These are phyloP conservation scores for Hordeum vulgare DNA, from an alignment of 176 grass and related monocot species.

Conservation along the genomic window MorexV3_pseudomolecules_assembly NC_058523.1:288766763-288767262, in stretches of 20 bases:
- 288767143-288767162: constrained; percentile 28
- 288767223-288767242: neutral
- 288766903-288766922: constrained; percentile 25
- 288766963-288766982: constrained; percentile 68
- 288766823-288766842: constrained; percentile 63
- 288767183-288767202: neutral
- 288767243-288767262: no score
- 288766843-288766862: constrained; percentile 28
- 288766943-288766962: constrained; percentile 10
- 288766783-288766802: constrained; percentile 59
- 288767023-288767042: constrained; percentile 64
- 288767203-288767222: neutral
- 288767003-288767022: constrained; percentile 56
- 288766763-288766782: no score
- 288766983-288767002: constrained; percentile 60
- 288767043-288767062: constrained; percentile 36
- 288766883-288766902: constrained; percentile 16
- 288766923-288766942: constrained; percentile 29
- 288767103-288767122: constrained; percentile 40
- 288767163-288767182: constrained; percentile 4
- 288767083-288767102: constrained; percentile 31
- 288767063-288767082: constrained; percentile 43
- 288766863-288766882: neutral
- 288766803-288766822: constrained; percentile 48
- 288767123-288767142: constrained; percentile 28